Conservation (phyloP, 1,284 basidiomycete genomes). For the Exobasidium cylindrosporum region DNA sequence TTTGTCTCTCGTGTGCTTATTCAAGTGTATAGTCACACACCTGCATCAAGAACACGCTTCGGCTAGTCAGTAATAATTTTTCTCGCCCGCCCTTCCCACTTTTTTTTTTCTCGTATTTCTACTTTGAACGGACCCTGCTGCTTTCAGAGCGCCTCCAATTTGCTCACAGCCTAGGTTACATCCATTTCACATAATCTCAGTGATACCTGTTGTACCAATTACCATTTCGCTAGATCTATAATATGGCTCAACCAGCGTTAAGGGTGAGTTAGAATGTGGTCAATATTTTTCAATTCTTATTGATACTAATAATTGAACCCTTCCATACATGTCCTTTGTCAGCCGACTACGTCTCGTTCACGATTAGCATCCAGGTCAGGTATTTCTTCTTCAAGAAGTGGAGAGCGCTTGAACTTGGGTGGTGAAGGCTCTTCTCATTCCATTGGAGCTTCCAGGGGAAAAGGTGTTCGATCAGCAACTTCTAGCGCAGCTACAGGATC, state of each 20-base stretch:
- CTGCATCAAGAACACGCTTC: not conserved
- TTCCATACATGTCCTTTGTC: not conserved
- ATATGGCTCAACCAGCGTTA: constrained; percentile 12
- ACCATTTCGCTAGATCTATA: not conserved
- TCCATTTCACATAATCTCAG: no score
- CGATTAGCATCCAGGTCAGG: constrained; percentile 4
- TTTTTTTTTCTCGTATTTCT: no score
- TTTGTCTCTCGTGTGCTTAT: no score
- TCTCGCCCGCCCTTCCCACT: no score
- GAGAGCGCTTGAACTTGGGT: constrained; percentile 9
- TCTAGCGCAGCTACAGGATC: not conserved
- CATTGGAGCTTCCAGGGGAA: not conserved
- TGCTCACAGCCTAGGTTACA: no score
- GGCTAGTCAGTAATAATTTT: no score
- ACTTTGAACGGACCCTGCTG: no score
- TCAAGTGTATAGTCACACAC: not conserved
- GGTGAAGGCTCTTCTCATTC: constrained; percentile 2
- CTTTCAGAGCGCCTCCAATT: no score
- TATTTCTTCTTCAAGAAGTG: constrained; percentile 19
- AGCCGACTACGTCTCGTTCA: constrained; percentile 10
- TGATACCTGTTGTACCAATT: no score
- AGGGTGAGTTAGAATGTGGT: constrained; percentile 10
- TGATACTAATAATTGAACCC: not conserved
- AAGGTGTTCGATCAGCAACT: not conserved
- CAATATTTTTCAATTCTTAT: not conserved